Percentiles rank a stretch among this genome's conserved stretches.
These are phyloP conservation scores for Gaultheria prostrata DNA, from an alignment of 148 eudicot genomes.

Conservation along the genomic window DNA sequence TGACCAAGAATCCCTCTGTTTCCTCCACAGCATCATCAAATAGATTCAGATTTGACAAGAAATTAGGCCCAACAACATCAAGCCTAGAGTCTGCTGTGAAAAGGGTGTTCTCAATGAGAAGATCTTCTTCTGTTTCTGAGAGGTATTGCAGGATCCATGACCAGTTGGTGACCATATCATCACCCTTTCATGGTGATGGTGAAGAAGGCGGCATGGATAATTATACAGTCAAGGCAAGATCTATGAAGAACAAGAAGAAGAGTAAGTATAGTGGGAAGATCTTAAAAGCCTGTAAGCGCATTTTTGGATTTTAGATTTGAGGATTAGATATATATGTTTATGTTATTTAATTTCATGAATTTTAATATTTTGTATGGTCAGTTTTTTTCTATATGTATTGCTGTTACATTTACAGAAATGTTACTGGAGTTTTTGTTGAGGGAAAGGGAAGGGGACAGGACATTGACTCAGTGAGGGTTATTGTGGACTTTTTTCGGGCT, in stretches of 20 bases:
- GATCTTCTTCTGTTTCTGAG: constrained; percentile 50
- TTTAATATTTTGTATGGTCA: neutral
- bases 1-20: constrained; percentile 28
- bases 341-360: neutral
- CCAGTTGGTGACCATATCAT: constrained; percentile 25
- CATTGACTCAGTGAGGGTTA: too few species aligned
- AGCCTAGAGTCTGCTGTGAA: constrained; percentile 29
- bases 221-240: constrained; percentile 12
- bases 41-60: constrained; percentile 24
- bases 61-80: constrained; percentile 8
- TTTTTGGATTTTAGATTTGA: constrained; percentile 29
- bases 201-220: constrained; percentile 4
- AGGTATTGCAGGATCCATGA: constrained; percentile 44
- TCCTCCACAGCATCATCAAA: constrained; percentile 17
- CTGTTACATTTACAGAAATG: neutral
- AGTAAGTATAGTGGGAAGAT: constrained; percentile 18
- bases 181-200: constrained; percentile 19
- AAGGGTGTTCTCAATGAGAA: constrained; percentile 42
- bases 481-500: too few species aligned
- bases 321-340: neutral
- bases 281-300: constrained; percentile 43
- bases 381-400: too few species aligned
- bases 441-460: neutral
- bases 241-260: constrained; percentile 21
- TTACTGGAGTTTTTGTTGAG: neutral